A percentile compares a stretch with the other conserved stretches of the same genome.
phyloP scores from a whole-genome alignment of 2,329 filamentous ascomycete species.

The Fusarium circinatum region DNA sequence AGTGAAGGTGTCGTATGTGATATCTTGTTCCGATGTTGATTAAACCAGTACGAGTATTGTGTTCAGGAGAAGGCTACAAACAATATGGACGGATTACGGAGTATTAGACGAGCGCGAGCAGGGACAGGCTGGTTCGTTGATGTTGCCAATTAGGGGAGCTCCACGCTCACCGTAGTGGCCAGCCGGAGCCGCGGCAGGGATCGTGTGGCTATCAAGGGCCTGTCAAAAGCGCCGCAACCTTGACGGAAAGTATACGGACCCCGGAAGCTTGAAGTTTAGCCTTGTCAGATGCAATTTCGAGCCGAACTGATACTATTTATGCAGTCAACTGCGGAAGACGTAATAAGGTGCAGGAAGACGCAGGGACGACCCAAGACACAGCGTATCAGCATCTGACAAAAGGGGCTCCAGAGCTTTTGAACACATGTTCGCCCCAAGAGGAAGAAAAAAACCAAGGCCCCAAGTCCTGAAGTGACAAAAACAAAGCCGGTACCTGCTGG shows the following conservation, averaged over 20 bases:
- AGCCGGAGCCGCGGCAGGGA: conserved; percentile 29
- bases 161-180: conserved; percentile 36
- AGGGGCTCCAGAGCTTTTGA: conserved; percentile 24
- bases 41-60: conserved; percentile 16
- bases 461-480: background rate
- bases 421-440: conserved; percentile 14
- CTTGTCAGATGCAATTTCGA: conserved; percentile 31
- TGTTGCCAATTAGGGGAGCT: conserved; percentile 43
- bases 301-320: conserved; percentile 22
- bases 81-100: conserved; percentile 15
- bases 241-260: conserved; percentile 4
- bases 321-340: conserved; percentile 24
- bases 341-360: conserved; percentile 25
- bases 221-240: conserved; percentile 26
- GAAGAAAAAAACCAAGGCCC: no score
- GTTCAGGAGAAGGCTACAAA: conserved; percentile 39
- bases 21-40: conserved; percentile 24
- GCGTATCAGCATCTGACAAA: conserved; percentile 32
- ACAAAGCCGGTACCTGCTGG: background rate
- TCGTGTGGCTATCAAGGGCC: conserved; percentile 2
- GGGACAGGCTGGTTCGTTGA: conserved; percentile 40
- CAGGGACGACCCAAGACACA: conserved; percentile 21
- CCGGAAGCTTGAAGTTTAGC: conserved; percentile 8
- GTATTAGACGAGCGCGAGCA: conserved; percentile 28
- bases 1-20: conserved; percentile 15